phyloP scores from a whole-genome alignment of 345 rosid genomes.

The Syzygium aromaticum region DNA sequence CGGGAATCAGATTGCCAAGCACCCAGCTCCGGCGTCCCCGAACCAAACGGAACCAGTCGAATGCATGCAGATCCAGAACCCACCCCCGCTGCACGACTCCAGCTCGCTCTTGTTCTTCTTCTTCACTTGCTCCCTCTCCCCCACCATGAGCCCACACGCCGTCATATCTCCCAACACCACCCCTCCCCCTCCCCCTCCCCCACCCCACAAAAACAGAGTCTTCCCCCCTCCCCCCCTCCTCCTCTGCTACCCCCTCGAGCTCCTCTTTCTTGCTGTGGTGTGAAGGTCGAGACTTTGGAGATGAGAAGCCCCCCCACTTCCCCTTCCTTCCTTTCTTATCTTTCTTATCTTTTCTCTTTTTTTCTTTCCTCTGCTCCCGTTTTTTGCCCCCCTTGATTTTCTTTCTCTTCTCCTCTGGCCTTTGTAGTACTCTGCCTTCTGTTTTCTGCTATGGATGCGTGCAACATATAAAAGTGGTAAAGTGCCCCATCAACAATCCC shows the following conservation, averaged over 20 bases:
- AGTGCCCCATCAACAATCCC: constrained; percentile 8
- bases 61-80: constrained; percentile 8
- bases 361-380: neutral
- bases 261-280: neutral
- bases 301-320: neutral
- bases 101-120: neutral
- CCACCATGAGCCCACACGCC: neutral
- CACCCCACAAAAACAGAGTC: neutral
- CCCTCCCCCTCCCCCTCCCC: neutral
- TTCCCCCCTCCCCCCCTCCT: neutral
- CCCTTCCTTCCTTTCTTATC: neutral
- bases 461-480: constrained; percentile 50
- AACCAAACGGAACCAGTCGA: neutral
- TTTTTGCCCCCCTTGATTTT: neutral
- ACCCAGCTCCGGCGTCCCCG: neutral
- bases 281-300: neutral
- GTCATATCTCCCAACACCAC: neutral
- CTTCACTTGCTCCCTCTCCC: neutral
- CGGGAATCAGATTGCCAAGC: neutral
- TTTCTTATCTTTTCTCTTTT: neutral
- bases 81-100: neutral
- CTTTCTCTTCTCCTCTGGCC: neutral
- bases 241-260: neutral
- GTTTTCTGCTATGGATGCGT: constrained; percentile 52
- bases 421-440: neutral